A percentile compares a stretch with the other conserved stretches of the same genome.
These are phyloP conservation scores for Linnemannia exigua DNA, from an alignment of 192 early-diverging fungal genomes.

Conservation along the genomic window DNA sequence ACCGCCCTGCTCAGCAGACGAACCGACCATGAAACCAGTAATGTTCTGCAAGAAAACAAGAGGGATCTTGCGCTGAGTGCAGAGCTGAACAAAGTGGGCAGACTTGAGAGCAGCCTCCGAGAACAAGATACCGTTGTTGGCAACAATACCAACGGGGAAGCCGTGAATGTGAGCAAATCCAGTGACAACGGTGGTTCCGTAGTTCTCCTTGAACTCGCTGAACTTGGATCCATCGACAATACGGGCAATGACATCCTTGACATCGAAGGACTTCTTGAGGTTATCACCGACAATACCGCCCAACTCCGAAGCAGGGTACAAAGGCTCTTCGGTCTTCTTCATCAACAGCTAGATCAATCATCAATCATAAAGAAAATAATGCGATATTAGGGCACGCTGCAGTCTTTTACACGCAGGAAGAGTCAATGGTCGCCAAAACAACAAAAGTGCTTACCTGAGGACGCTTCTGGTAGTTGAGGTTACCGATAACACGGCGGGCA, in stretches of 20 bases:
- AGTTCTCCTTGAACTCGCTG: conserved; percentile 94
- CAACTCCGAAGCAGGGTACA: conserved; percentile 86
- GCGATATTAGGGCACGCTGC: too few species aligned
- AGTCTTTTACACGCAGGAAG: neutral
- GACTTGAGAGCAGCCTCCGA: conserved; percentile 95
- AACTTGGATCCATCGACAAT: conserved; percentile 94
- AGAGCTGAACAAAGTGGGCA: conserved; percentile 95
- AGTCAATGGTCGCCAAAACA: neutral
- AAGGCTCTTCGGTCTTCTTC: conserved; percentile 77
- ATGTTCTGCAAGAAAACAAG: conserved; percentile 97
- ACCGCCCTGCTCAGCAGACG: conserved; percentile 93
- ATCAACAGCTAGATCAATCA: conserved; percentile 56
- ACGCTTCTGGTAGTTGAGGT: conserved; percentile 85
- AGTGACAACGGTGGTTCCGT: conserved; percentile 91
- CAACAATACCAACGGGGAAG: conserved; percentile 92
- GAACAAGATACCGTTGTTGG: conserved; percentile 97
- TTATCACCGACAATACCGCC: conserved; percentile 97
- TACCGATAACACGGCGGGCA: conserved; percentile 88
- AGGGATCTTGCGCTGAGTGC: conserved; percentile 89
- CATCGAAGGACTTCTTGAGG: conserved; percentile 88
- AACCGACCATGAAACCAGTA: conserved; percentile 97
- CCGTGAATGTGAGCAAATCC: conserved; percentile 94
- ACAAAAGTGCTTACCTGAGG: conserved; percentile 59
- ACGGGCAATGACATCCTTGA: conserved; percentile 93
- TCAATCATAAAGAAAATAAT: neutral